These are phyloP conservation scores for Leccinum subtestaceum DNA, from an alignment of 768 basidiomycete genomes.

Conservation along the genomic window DNA sequence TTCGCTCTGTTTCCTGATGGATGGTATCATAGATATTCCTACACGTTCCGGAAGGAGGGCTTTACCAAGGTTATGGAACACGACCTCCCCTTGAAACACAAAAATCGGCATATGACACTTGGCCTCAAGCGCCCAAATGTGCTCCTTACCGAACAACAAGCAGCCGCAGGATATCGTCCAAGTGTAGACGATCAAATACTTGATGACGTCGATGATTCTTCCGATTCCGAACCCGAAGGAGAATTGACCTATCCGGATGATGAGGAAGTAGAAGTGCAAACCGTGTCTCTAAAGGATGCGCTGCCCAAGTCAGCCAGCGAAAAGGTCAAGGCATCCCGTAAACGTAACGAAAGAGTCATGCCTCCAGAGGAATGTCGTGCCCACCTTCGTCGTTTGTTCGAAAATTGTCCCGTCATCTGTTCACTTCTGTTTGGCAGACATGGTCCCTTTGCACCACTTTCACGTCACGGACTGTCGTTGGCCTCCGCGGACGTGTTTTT, in stretches of 20 bases:
- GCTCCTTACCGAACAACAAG: conserved; percentile 46
- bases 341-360: conserved; percentile 87
- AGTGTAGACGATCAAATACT: conserved; percentile 27
- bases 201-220: conserved; percentile 48
- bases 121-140: conserved; percentile 75
- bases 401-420: conserved; percentile 78
- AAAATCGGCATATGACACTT: conserved; percentile 50
- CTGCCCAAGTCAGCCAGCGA: conserved; percentile 75
- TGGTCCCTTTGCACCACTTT: conserved; percentile 71
- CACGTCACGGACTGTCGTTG: conserved; percentile 56
- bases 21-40: conserved; percentile 53
- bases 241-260: conserved; percentile 52
- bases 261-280: conserved; percentile 41
- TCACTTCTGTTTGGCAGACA: conserved; percentile 90
- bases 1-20: conserved; percentile 2
- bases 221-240: conserved; percentile 48
- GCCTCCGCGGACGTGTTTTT: conserved; percentile 97
- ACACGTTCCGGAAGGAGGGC: conserved; percentile 92
- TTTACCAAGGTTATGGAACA: conserved; percentile 94
- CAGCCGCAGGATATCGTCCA: conserved; percentile 23
- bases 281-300: conserved; percentile 25
- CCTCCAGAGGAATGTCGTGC: conserved; percentile 91
- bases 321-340: conserved; percentile 68
- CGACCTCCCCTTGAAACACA: conserved; percentile 80
- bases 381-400: conserved; percentile 86